Conservation (phyloP, 768 basidiomycete genomes). For the Agrocybe pediades region DNA sequence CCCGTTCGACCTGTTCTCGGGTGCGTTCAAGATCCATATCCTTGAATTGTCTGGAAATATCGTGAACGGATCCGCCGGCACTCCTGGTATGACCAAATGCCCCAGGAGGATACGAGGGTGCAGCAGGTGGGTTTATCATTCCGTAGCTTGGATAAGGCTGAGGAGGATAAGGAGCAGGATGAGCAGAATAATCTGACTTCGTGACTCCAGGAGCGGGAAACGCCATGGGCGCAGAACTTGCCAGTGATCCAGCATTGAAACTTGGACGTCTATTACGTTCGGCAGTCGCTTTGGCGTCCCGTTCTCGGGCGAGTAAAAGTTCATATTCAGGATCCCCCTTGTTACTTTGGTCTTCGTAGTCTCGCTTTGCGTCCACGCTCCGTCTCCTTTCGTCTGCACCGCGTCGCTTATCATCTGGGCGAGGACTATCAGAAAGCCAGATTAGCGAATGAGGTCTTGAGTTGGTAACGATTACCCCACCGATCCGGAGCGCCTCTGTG, state of each 20-base stretch:
- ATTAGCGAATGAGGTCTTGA: neutral
- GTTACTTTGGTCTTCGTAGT: conserved; percentile 54
- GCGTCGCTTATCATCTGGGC: conserved; percentile 43
- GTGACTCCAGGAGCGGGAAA: conserved; percentile 31
- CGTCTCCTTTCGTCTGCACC: conserved; percentile 50
- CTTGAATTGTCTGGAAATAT: conserved; percentile 42
- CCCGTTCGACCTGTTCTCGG: conserved; percentile 33
- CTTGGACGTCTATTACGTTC: conserved; percentile 56
- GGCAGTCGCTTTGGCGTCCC: conserved; percentile 43
- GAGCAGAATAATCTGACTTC: conserved; percentile 23
- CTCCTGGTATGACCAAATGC: conserved; percentile 29
- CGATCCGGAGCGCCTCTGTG: neutral
- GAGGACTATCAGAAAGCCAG: conserved; percentile 5
- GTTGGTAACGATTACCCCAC: neutral
- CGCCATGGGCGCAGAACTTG: conserved; percentile 25
- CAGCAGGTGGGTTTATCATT: conserved; percentile 11
- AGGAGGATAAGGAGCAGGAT: conserved; percentile 27
- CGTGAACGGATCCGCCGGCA: conserved; percentile 31
- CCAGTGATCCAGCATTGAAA: conserved; percentile 42
- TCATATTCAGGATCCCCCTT: conserved; percentile 50
- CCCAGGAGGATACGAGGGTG: conserved; percentile 19
- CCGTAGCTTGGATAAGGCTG: conserved; percentile 24
- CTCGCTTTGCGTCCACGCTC: conserved; percentile 43
- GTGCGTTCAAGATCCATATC: conserved; percentile 41
- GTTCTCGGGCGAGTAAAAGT: conserved; percentile 58